Conservation (phyloP, 23 red algal species). For the Gracilariopsis chorda region DNA sequence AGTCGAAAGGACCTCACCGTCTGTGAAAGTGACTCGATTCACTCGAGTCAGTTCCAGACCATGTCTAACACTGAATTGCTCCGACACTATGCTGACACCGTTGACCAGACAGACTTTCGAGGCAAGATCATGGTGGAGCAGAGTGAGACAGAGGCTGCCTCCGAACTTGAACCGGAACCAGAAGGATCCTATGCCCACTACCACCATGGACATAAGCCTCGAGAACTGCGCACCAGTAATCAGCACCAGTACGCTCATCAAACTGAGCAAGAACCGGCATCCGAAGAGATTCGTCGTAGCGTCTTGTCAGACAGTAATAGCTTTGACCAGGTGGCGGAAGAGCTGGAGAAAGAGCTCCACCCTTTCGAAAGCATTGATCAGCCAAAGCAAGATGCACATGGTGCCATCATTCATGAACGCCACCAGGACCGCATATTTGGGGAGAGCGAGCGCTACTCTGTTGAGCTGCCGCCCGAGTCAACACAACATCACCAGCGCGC, state of each 20-base stretch:
- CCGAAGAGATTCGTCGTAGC: neutral
- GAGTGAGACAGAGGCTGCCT: constrained; percentile 20
- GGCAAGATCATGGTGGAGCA: constrained; percentile 6
- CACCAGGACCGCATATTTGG: constrained; percentile 16
- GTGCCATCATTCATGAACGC: neutral
- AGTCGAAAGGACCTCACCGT: neutral
- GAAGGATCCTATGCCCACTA: constrained; percentile 29
- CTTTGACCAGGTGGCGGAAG: constrained; percentile 34
- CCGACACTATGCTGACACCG: neutral
- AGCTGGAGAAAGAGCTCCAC: constrained; percentile 35
- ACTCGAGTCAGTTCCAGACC: constrained; percentile 15
- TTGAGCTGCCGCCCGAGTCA: too few species aligned
- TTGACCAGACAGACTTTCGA: neutral
- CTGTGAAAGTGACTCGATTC: neutral
- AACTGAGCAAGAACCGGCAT: constrained; percentile 11
- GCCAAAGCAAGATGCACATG: too few species aligned
- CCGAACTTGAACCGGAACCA: constrained; percentile 10
- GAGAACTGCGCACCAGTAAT: neutral
- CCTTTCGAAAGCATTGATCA: neutral
- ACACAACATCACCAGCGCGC: too few species aligned
- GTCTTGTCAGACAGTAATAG: constrained; percentile 1
- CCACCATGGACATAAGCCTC: constrained; percentile 17
- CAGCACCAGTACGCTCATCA: neutral
- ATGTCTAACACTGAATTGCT: constrained; percentile 5
- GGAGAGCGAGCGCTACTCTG: neutral